Evolutionary conservation across 805 yeast genomes (phyloP), one percentile per base, ranked within the genome.

Genomic region (Hanseniaspora lachancei): DNA sequence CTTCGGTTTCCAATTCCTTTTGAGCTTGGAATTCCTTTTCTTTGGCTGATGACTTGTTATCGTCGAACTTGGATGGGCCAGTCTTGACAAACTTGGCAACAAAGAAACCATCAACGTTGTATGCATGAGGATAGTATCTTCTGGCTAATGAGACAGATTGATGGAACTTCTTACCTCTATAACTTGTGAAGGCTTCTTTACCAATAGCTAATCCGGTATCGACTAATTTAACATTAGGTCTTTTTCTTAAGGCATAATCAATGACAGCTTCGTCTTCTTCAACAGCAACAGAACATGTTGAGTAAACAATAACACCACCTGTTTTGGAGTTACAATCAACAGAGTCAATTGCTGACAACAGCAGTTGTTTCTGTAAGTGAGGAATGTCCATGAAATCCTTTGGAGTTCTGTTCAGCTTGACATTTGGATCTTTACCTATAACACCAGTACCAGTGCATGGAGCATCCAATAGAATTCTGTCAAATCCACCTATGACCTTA

Each of bases 391-490:
- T 83, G 71, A 91, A 93, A 71, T 93, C 99, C 70, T 89, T 89
- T 67, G 89, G 97, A 21, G 95, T 89, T 75, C 97, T 84, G 60
- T 85, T 83, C 15, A 86, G 83, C 71, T 93, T 93, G 59, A 93
- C 97, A 54, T 87, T 82, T 66, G 88, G 95, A 73, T 93, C 98
- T 73, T 93, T 93, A 58, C 96, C 93, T 66, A 93, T 93, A 62
- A 93, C 98, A 72, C 99, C 99, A 2, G 98, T 91, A 74, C 99
- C 99, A 7, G 98, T 89, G 73, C 99, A 93, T 61, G 99, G 99
- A 36, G 99, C 98, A 76, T 93, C 99, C 62, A 93, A 75, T 60
- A 93, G 73, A 41, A 93, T 82, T 71, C 98, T 81, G 69, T 93
- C 97, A 64, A 93, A 93, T 0, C 99, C 99, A 62, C 98, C 98